Conservation (phyloP, 805 yeast genomes). For the Saturnispora halmiae region DNA sequence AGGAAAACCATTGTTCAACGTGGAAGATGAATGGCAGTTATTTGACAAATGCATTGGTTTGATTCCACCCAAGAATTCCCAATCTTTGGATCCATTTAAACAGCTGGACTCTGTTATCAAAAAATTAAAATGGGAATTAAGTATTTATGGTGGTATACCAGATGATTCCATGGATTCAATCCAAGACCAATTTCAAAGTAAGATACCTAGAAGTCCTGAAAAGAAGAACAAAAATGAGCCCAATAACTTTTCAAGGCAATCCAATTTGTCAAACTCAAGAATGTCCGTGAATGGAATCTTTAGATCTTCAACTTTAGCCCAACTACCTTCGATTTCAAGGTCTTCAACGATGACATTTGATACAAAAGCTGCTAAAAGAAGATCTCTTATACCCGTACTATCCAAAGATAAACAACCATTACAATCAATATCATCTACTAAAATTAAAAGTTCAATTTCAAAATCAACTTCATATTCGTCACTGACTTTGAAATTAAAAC, state of each 20-base stretch:
- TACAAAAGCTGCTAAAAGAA: not conserved
- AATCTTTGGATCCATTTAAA: conserved; percentile 1
- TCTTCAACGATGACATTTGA: not conserved
- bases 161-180: not conserved
- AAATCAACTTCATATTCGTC: conserved; percentile 5
- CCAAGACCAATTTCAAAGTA: not conserved
- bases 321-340: not conserved
- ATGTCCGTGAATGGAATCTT: not conserved
- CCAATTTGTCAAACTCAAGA: not conserved
- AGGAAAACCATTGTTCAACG: conserved; percentile 43
- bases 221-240: not conserved
- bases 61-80: not conserved
- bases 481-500: not conserved
- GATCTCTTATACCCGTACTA: conserved; percentile 5
- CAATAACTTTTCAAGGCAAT: not conserved
- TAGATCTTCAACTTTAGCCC: not conserved
- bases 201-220: conserved; percentile 1
- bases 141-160: conserved; percentile 8
- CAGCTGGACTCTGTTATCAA: conserved; percentile 2
- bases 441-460: not conserved
- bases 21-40: conserved; percentile 41
- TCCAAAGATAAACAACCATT: not conserved
- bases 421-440: not conserved
- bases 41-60: conserved; percentile 30
- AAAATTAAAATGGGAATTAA: not conserved